These are phyloP conservation scores for Colletotrichum siamense DNA, from an alignment of 2,329 filamentous ascomycete genomes.

Conservation along the genomic window DNA sequence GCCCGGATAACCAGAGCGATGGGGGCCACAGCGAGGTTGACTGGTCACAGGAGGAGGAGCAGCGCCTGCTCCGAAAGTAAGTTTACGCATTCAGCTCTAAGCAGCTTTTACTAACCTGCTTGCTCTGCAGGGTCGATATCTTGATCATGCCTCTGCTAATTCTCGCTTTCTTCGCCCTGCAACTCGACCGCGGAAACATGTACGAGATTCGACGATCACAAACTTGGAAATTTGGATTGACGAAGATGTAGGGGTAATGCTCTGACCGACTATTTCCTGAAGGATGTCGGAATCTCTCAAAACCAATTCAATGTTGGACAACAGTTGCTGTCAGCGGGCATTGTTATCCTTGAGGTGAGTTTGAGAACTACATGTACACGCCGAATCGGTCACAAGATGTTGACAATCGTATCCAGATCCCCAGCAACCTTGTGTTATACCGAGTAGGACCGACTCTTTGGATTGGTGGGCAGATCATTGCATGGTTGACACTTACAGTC, in stretches of 20 bases:
- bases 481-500: constrained; percentile 35
- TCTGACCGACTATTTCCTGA: constrained; percentile 40
- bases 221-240: neutral
- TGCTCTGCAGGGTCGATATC: constrained; percentile 42
- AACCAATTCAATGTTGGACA: constrained; percentile 59
- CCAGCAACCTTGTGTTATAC: constrained; percentile 53
- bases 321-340: constrained; percentile 54
- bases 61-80: constrained; percentile 31
- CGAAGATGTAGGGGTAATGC: constrained; percentile 8
- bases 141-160: constrained; percentile 51
- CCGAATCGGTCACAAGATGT: neutral
- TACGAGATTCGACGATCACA: neutral
- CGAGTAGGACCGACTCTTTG: constrained; percentile 50
- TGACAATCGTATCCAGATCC: constrained; percentile 34
- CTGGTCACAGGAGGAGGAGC: constrained; percentile 33
- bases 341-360: constrained; percentile 45
- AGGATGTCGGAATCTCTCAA: constrained; percentile 53
- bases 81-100: neutral
- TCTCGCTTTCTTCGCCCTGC: constrained; percentile 51
- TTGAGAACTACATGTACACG: neutral
- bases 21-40: constrained; percentile 12
- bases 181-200: constrained; percentile 41
- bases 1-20: constrained; percentile 4
- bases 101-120: neutral
- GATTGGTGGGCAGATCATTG: constrained; percentile 49